phyloP scores from a whole-genome alignment of 306 rosid genomes.

The Acacia acuminata region DNA sequence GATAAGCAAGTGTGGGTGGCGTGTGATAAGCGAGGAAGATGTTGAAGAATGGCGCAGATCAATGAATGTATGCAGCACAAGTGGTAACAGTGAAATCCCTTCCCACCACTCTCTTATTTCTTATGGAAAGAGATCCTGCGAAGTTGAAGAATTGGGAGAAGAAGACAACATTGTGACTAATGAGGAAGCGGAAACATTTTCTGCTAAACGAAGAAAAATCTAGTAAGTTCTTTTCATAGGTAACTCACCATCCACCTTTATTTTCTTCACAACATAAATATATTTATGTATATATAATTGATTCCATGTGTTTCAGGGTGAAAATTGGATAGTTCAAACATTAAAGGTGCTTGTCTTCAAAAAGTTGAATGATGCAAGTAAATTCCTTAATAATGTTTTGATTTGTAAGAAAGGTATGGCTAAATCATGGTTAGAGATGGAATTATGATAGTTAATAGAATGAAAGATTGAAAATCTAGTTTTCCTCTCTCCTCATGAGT shows the following conservation, averaged over 20 bases:
- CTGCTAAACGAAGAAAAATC: neutral
- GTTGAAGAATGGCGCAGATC: neutral
- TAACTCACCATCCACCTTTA: neutral
- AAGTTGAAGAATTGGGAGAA: neutral
- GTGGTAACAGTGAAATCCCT: neutral
- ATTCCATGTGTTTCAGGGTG: neutral
- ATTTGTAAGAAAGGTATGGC: neutral
- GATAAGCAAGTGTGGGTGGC: neutral
- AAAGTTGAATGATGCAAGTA: conserved; percentile 52
- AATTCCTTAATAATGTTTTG: neutral
- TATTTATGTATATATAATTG: too few species aligned
- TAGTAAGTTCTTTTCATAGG: neutral
- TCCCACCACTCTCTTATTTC: neutral
- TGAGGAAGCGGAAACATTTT: neutral
- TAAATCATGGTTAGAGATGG: too few species aligned
- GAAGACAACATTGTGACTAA: neutral
- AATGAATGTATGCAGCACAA: neutral
- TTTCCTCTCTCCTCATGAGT: too few species aligned
- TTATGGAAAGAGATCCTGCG: neutral
- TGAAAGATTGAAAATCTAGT: too few species aligned
- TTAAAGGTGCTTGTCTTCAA: conserved; percentile 78
- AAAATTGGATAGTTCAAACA: conserved; percentile 80
- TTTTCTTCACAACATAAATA: too few species aligned
- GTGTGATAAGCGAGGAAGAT: neutral
- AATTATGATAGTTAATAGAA: too few species aligned